Percentiles rank a stretch among this genome's conserved stretches.
Evolutionary conservation across 306 rosid genomes (phyloP).

Genomic region (Morella rubra): DNA sequence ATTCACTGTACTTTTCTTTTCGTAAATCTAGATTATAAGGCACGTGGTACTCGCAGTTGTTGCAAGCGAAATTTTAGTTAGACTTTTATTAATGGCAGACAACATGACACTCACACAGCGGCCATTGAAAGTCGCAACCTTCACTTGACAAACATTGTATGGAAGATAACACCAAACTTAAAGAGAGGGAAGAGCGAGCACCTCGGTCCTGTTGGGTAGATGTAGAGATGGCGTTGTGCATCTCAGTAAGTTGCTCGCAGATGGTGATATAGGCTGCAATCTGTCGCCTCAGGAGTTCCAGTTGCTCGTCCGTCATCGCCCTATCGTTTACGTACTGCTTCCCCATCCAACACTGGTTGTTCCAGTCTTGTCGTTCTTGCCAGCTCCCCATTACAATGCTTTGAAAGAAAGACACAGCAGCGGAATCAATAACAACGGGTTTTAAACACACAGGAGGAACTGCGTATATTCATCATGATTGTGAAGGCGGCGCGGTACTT

Average conservation of each 20-base stretch:
- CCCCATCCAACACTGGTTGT: slow-evolving; percentile 45
- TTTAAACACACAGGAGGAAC: too few relatives aligned
- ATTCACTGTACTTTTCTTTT: too few relatives aligned
- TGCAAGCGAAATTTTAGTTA: too few relatives aligned
- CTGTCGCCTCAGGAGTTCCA: slow-evolving; percentile 84
- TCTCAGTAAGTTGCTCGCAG: slow-evolving; percentile 78
- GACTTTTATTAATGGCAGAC: too few relatives aligned
- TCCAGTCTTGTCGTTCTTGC: slow-evolving; percentile 33
- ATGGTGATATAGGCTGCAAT: slow-evolving; percentile 77
- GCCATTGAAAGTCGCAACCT: not conserved
- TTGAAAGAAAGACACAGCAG: too few relatives aligned
- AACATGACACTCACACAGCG: not conserved
- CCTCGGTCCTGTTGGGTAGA: slow-evolving; percentile 75
- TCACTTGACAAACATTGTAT: not conserved
- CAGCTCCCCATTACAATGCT: too few relatives aligned
- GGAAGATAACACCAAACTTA: too few relatives aligned
- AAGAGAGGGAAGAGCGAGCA: slow-evolving; percentile 33
- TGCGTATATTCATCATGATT: too few relatives aligned
- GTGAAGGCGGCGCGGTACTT: too few relatives aligned
- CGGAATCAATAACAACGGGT: too few relatives aligned
- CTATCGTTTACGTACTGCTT: slow-evolving; percentile 31
- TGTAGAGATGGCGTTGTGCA: slow-evolving; percentile 66
- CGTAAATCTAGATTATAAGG: too few relatives aligned
- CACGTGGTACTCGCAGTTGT: too few relatives aligned
- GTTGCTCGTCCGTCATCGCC: slow-evolving; percentile 85